Base-by-base conservation (phyloP, 140 eudicot genomes). In the Senecio squalidus region DNA sequence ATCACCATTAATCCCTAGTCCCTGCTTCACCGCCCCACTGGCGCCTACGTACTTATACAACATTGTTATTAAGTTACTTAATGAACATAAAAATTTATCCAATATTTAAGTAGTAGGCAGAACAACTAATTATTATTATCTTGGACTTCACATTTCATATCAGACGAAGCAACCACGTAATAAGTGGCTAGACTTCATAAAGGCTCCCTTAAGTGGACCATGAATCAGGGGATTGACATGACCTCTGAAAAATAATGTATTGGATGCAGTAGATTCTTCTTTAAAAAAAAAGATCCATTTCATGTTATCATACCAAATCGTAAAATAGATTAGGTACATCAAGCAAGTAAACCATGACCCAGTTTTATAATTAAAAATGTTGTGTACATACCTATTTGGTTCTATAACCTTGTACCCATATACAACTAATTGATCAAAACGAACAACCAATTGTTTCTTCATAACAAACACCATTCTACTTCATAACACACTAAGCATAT, bases 111-210 rank as follows among this genome's bases (percentile, higher is more conserved):
- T 33, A 29, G 28, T 9, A 17, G 17, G 55, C 14, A 61, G 17
- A 60, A 15, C 16, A 43, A 16, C 16, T 15, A 9, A 10, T 2
- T 22, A 24, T 11, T 27, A 40, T 15, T 25, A 39, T 18, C 18
- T 59, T 59, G 22, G 53, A 40, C 30, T 43, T 59, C 53, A 24
- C 25, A 39, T 39, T 36, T 36, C 7, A 39, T 17, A 58, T 41
- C n/a, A 40, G 4, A 36, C 10, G 3, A 36, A 36, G 43, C 43
- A 36, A 13, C 43, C 2, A 36, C 10, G 11, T 36, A 9, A 36
- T 2, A 11, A 36, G 15, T 36, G 43, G 43, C n/a, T n/a, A n/a
- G n/a, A n/a, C n/a, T n/a, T n/a, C n/a, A n/a, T n/a, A n/a, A n/a
- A n/a, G n/a, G n/a, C n/a, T n/a, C n/a, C n/a, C n/a, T n/a, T n/a